These are phyloP conservation scores for Panellus pusillus DNA, from an alignment of 768 basidiomycete genomes.

Conservation along the genomic window DNA sequence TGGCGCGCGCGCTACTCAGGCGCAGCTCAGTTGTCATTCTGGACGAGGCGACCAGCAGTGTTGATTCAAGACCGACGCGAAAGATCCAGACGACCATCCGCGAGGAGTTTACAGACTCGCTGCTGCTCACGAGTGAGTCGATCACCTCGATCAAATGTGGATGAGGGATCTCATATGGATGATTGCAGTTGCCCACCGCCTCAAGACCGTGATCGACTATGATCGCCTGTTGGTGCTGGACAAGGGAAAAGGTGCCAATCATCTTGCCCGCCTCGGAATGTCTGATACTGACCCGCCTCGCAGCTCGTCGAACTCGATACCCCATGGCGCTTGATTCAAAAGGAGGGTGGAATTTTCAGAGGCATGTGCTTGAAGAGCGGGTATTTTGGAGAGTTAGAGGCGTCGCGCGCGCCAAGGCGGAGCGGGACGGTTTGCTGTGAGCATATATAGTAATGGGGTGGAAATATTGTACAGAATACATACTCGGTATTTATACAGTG, in stretches of 20 bases:
- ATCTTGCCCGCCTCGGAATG: neutral
- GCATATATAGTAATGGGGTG: neutral
- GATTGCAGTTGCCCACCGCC: conserved; percentile 63
- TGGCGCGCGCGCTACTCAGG: conserved; percentile 78
- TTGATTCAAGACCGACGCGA: conserved; percentile 83
- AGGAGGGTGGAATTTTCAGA: conserved; percentile 48
- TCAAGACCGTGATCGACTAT: conserved; percentile 80
- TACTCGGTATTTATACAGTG: too few relatives aligned
- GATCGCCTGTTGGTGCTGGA: conserved; percentile 81
- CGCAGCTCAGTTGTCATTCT: conserved; percentile 73
- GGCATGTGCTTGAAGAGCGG: conserved; percentile 53
- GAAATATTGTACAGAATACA: too few relatives aligned
- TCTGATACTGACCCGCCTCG: too few relatives aligned
- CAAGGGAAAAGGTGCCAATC: conserved; percentile 49
- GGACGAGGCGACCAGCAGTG: conserved; percentile 85
- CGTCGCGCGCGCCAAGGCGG: conserved; percentile 19
- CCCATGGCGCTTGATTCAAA: conserved; percentile 47
- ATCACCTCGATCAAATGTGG: neutral
- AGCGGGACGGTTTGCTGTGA: conserved; percentile 3
- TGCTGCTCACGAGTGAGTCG: conserved; percentile 67
- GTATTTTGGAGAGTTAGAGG: conserved; percentile 25
- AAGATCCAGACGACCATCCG: conserved; percentile 88
- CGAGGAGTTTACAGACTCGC: conserved; percentile 75
- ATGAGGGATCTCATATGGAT: neutral
- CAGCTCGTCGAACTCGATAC: conserved; percentile 49